Conservation (phyloP, 2,329 filamentous ascomycete genomes). For the Neophaeococcomyces aloes region DNA sequence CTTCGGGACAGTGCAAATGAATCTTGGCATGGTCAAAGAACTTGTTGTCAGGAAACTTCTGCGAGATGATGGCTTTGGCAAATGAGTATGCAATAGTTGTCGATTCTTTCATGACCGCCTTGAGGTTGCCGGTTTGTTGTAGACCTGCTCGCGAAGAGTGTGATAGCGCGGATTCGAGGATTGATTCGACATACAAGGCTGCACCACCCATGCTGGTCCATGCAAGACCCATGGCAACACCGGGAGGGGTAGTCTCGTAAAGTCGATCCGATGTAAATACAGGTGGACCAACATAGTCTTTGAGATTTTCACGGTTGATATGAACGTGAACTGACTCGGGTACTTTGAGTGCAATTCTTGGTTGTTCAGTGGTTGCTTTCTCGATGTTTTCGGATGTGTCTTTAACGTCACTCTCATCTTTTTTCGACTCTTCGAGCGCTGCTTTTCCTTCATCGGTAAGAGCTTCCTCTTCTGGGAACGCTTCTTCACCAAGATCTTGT, state of each 20-base stretch:
- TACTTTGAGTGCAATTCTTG: constrained; percentile 67
- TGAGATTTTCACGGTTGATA: constrained; percentile 81
- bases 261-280: constrained; percentile 92
- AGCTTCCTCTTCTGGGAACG: constrained; percentile 66
- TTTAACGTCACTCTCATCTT: constrained; percentile 51
- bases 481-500: constrained; percentile 80
- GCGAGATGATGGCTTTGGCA: constrained; percentile 77
- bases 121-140: constrained; percentile 88
- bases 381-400: constrained; percentile 49
- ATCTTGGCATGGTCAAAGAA: constrained; percentile 95
- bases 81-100: constrained; percentile 93
- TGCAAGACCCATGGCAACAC: constrained; percentile 93
- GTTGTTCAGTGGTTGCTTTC: constrained; percentile 52
- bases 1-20: constrained; percentile 93
- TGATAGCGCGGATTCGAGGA: constrained; percentile 72
- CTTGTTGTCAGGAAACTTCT: constrained; percentile 74
- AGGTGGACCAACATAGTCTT: constrained; percentile 92
- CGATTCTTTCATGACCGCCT: constrained; percentile 97
- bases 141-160: constrained; percentile 65
- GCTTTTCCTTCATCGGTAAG: constrained; percentile 77
- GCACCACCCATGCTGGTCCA: constrained; percentile 97
- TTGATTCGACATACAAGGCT: constrained; percentile 93
- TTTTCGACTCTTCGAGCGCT: constrained; percentile 59
- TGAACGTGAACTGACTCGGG: constrained; percentile 77
- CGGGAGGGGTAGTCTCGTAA: constrained; percentile 85